Percentiles rank a stretch among this genome's conserved stretches.
Conservation (phyloP, 371 early-diverging fungal species). For the Rhizopus microsporus region DNA sequence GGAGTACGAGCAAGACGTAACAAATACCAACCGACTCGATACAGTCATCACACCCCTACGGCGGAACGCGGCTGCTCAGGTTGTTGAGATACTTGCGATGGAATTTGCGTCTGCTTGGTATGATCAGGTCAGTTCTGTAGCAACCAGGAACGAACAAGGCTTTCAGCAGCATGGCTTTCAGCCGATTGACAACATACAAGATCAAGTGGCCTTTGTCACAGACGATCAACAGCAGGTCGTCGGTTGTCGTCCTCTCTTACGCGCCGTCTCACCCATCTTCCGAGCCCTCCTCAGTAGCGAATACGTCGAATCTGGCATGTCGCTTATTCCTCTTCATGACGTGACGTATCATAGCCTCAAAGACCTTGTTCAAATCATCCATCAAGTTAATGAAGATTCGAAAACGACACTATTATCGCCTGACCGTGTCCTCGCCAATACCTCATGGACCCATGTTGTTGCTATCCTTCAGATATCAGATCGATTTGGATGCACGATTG, state of each 20-base stretch:
- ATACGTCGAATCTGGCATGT: constrained; percentile 24
- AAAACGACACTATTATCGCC: no score
- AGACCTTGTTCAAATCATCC: constrained; percentile 8
- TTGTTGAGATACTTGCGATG: constrained; percentile 25
- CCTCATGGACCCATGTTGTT: constrained; percentile 25
- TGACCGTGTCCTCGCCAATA: no score
- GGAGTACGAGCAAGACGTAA: constrained; percentile 13
- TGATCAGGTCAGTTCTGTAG: neutral
- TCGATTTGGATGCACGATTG: constrained; percentile 22
- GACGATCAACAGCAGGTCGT: constrained; percentile 16
- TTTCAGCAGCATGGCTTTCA: neutral
- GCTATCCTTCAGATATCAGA: constrained; percentile 33
- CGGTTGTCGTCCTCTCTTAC: constrained; percentile 16
- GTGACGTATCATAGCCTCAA: constrained; percentile 19
- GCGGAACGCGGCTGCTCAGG: constrained; percentile 36
- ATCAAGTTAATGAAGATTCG: constrained; percentile 13
- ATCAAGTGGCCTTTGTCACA: constrained; percentile 20
- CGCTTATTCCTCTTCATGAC: constrained; percentile 29
- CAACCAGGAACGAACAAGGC: no score
- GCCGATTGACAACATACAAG: neutral
- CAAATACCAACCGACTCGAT: neutral
- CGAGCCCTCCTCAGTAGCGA: constrained; percentile 27
- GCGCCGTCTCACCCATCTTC: constrained; percentile 28
- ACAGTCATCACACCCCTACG: constrained; percentile 17
- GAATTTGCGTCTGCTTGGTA: constrained; percentile 5